A percentile compares a stretch with the other conserved stretches of the same genome.
Conservation (phyloP, 495 filamentous ascomycete genomes). For the Daldinia grandis region DNA sequence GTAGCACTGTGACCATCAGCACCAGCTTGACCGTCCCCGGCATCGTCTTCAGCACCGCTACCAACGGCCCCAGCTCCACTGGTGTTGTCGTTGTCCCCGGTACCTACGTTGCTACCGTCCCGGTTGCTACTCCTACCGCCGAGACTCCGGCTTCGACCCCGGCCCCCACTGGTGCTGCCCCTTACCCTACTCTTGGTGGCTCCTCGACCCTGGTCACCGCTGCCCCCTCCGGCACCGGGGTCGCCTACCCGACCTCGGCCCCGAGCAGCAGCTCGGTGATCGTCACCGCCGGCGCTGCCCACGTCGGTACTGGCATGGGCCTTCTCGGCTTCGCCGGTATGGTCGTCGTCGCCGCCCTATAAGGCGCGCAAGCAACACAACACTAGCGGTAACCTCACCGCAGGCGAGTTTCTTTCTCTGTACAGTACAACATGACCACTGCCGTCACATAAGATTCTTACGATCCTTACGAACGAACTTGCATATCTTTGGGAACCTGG, state of each 20-base stretch:
- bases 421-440: slow-evolving; percentile 38
- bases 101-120: slow-evolving; percentile 36
- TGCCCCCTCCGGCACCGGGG: slow-evolving; percentile 44
- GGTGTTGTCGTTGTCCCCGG: slow-evolving; percentile 62
- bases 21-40: slow-evolving; percentile 77
- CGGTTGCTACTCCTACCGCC: slow-evolving; percentile 1
- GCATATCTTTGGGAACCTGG: slow-evolving; percentile 38
- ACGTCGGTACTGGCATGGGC: slow-evolving; percentile 51
- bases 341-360: slow-evolving; percentile 49
- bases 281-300: slow-evolving; percentile 49
- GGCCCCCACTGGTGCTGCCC: slow-evolving; percentile 20
- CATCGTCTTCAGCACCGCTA: slow-evolving; percentile 71
- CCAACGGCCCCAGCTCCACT: slow-evolving; percentile 46
- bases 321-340: slow-evolving; percentile 39
- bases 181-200: slow-evolving; percentile 39
- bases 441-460: slow-evolving; percentile 48
- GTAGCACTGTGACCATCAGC: slow-evolving; percentile 61
- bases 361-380: slow-evolving; percentile 13
- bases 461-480: slow-evolving; percentile 53
- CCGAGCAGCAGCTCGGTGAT: slow-evolving; percentile 35
- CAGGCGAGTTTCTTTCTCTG: slow-evolving; percentile 23
- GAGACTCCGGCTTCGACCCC: not conserved
- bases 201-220: slow-evolving; percentile 40
- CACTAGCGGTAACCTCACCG: slow-evolving; percentile 10
- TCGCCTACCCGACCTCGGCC: slow-evolving; percentile 43